Base-by-base conservation (phyloP, 73 alveolate genomes). In the Paramecium caudatum region DNA sequence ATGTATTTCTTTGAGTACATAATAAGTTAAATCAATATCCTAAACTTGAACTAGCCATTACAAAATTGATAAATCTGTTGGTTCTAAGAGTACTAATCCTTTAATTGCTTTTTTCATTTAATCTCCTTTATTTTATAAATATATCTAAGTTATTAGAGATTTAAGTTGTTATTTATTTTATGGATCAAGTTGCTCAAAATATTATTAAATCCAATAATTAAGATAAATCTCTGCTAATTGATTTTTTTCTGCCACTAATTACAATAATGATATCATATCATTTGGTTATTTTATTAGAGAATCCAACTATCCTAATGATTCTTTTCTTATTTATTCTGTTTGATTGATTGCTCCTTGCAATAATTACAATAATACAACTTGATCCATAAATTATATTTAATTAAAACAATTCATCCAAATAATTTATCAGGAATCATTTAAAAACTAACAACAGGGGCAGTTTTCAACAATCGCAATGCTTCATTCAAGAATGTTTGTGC, bases 391-490 rank as follows among this genome's bases (percentile, higher is more conserved):
- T n/a, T n/a, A n/a, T n/a, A n/a, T n/a, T n/a, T n/a, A n/a, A n/a
- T n/a, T n/a, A n/a, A n/a, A n/a, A n/a, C n/a, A n/a, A n/a, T n/a
- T 65, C 83, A 65, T 16, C 23, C 49, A 30, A 65, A 65, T 36
- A 65, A 65, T 3, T 25, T 65, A 27, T 65, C 55, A 32, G 83
- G 83, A 65, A 65, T 36, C 83, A 65, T 33, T 36, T 65, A 12
- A 65, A 65, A 65, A 65, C 83, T 65, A 23, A 65, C 27, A 33
- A 36, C 17, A 32, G 83, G 55, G 15, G 82, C 21, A 25, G 82
- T 62, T 62, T 62, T 62, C 45, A 62, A 27, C 16, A 62, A 27
- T 32, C 47, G 21, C 15, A 62, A 47, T 25, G 82, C 82, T 21
- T 62, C 82, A 62, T 27, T 62, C 7, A 62, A 36, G 23, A 27